Conservation (phyloP, 768 basidiomycete genomes). For the Cystofilobasidium bisporidii region DNA sequence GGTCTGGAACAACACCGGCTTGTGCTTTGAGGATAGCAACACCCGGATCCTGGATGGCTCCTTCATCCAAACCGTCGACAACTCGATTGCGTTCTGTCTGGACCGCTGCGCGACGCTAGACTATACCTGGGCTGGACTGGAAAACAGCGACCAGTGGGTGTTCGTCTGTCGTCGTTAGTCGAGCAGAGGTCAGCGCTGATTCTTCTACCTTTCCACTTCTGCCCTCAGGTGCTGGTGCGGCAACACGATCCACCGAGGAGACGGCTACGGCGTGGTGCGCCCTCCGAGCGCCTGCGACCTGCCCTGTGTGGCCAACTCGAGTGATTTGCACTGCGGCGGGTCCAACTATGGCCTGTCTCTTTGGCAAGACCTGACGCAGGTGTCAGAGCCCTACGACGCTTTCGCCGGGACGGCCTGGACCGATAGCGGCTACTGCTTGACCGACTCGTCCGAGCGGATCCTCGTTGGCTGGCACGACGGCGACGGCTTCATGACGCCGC, state of each 20-base stretch:
- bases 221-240: conserved; percentile 3
- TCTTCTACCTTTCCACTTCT: neutral
- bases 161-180: too few relatives aligned
- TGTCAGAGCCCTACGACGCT: neutral
- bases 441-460: neutral
- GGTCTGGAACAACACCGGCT: neutral
- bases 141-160: neutral
- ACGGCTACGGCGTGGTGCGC: neutral
- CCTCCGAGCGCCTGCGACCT: neutral
- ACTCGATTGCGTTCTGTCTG: conserved; percentile 7
- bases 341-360: neutral
- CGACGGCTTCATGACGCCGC: neutral
- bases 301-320: neutral
- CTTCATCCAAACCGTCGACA: conserved; percentile 1
- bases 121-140: conserved; percentile 10
- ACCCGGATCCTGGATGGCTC: conserved; percentile 9
- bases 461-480: conserved; percentile 1
- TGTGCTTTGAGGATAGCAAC: neutral
- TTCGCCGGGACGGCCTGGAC: neutral
- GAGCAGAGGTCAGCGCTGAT: too few relatives aligned
- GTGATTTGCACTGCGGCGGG: neutral
- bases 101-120: neutral
- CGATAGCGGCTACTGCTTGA: neutral
- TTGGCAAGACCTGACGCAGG: neutral
- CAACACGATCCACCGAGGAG: neutral